A percentile compares a stretch with the other conserved stretches of the same genome.
These are phyloP conservation scores for Alternaria gaisen DNA, from an alignment of 2,329 filamentous ascomycete genomes.

Conservation along the genomic window DNA sequence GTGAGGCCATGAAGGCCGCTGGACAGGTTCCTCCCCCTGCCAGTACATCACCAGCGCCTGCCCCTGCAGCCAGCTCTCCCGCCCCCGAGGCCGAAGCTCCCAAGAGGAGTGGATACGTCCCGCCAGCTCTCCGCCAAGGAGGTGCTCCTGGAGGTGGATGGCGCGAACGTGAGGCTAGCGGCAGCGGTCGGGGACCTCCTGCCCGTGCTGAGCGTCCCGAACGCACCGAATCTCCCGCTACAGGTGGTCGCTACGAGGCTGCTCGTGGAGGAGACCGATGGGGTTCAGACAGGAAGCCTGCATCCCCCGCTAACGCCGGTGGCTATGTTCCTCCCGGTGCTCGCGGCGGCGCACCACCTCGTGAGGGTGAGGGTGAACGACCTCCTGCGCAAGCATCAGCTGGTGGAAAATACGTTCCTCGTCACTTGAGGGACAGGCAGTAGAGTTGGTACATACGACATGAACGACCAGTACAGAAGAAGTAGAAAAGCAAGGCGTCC, in stretches of 20 bases:
- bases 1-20: constrained; percentile 64
- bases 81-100: constrained; percentile 48
- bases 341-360: constrained; percentile 36
- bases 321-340: constrained; percentile 38
- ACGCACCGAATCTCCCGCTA: constrained; percentile 40
- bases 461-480: not conserved
- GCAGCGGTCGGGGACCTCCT: constrained; percentile 41
- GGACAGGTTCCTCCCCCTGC: constrained; percentile 40
- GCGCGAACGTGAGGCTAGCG: constrained; percentile 47
- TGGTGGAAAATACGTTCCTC: constrained; percentile 54
- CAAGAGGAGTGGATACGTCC: constrained; percentile 57
- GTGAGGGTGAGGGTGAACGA: constrained; percentile 38
- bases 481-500: constrained; percentile 8
- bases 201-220: constrained; percentile 27
- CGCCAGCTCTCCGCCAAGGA: constrained; percentile 54
- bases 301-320: constrained; percentile 44
- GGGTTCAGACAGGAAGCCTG: constrained; percentile 40
- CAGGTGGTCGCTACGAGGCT: constrained; percentile 21
- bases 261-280: constrained; percentile 37
- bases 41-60: constrained; percentile 46
- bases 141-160: constrained; percentile 47
- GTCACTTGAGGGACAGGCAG: constrained; percentile 41
- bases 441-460: constrained; percentile 4
- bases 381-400: constrained; percentile 36
- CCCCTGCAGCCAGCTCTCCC: constrained; percentile 37